Conservation (phyloP, 1,139 yeast genomes). For the Meyerozyma elateridarum region DNA sequence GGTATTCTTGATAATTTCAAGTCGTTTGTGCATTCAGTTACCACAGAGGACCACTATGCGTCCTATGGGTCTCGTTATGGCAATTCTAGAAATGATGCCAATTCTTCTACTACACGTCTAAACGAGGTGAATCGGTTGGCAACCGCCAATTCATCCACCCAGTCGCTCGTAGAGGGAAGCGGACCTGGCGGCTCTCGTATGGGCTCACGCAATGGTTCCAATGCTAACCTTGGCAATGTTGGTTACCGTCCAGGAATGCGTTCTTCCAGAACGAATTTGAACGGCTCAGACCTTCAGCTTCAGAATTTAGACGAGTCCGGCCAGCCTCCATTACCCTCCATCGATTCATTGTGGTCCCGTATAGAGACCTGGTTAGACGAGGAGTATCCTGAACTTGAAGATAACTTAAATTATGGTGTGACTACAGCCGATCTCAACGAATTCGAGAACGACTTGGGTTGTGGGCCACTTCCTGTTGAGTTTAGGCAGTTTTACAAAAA, state of each 20-base stretch:
- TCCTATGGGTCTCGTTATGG: constrained; percentile 47
- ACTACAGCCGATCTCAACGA: constrained; percentile 75
- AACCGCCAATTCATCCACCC: constrained; percentile 12
- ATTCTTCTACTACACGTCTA: constrained; percentile 24
- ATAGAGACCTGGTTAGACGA: constrained; percentile 71
- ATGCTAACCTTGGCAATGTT: constrained; percentile 27
- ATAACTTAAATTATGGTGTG: constrained; percentile 65
- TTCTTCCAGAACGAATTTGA: constrained; percentile 15
- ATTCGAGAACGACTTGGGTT: constrained; percentile 65
- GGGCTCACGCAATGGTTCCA: constrained; percentile 32
- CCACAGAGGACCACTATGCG: constrained; percentile 64
- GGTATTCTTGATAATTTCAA: constrained; percentile 41
- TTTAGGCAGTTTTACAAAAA: constrained; percentile 70
- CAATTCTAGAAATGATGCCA: constrained; percentile 17
- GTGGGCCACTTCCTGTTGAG: constrained; percentile 63
- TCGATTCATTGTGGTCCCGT: constrained; percentile 68
- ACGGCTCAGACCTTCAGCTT: constrained; percentile 30
- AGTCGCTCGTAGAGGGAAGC: constrained; percentile 1
- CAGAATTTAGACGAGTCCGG: constrained; percentile 45
- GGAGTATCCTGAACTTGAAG: constrained; percentile 76
- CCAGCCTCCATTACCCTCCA: constrained; percentile 68
- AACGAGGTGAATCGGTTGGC: constrained; percentile 41
- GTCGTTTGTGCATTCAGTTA: constrained; percentile 55
- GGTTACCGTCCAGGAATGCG: constrained; percentile 37
- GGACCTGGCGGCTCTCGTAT: constrained; percentile 1